Evolutionary conservation across 805 yeast genomes (phyloP).

Genomic region (Kodamaea fukazawae): DNA sequence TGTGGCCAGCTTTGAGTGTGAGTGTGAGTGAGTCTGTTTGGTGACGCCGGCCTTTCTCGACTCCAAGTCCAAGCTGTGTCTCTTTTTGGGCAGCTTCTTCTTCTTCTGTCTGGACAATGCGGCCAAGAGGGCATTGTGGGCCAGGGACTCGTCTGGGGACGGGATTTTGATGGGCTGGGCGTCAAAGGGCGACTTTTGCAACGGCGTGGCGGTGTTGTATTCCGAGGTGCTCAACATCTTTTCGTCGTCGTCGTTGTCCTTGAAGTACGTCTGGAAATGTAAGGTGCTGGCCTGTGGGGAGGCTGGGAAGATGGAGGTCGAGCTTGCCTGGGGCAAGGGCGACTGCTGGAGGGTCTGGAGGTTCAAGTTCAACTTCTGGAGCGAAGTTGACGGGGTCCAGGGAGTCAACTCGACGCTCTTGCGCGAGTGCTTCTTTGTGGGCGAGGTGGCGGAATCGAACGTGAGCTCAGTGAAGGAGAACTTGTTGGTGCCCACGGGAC

Average conservation of each 20-base stretch:
- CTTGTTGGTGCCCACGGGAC: conserved; percentile 12
- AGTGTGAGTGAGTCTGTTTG: background rate
- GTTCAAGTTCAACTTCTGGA: conserved; percentile 33
- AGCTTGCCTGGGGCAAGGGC: conserved; percentile 18
- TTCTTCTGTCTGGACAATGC: conserved; percentile 34
- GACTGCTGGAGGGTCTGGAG: conserved; percentile 38
- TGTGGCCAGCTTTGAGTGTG: conserved; percentile 5
- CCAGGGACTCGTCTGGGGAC: conserved; percentile 40
- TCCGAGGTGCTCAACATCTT: conserved; percentile 8
- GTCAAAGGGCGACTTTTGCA: conserved; percentile 14
- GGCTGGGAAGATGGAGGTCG: conserved; percentile 7
- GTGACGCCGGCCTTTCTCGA: conserved; percentile 3
- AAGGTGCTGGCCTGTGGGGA: conserved; percentile 6
- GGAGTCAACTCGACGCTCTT: conserved; percentile 5
- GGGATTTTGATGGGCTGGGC: conserved; percentile 17
- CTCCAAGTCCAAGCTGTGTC: conserved; percentile 7
- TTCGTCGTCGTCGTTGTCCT: conserved; percentile 7
- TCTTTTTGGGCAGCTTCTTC: conserved; percentile 19
- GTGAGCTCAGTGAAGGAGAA: conserved; percentile 32
- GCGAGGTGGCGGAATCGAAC: conserved; percentile 15
- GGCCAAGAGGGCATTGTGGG: conserved; percentile 44
- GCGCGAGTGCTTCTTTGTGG: conserved; percentile 18
- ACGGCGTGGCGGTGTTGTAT: conserved; percentile 6
- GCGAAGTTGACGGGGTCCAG: conserved; percentile 22
- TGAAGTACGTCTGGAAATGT: conserved; percentile 7